These are phyloP conservation scores for Fusarium liriodendri DNA, from an alignment of 2,329 filamentous ascomycete genomes.

Conservation along the genomic window DNA sequence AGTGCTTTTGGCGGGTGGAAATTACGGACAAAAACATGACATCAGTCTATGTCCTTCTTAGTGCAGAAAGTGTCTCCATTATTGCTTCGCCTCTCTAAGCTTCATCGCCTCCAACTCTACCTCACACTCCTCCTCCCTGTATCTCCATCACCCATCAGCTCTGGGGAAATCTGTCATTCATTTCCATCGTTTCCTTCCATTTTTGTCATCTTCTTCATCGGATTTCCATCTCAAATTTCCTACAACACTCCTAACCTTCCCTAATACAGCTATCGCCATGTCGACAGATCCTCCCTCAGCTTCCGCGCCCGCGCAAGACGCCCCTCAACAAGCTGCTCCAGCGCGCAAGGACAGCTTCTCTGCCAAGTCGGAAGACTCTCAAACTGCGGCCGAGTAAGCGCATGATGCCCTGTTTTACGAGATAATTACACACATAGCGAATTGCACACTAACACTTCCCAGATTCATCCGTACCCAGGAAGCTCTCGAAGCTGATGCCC, in stretches of 20 bases:
- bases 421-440: neutral
- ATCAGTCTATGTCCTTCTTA: fast-evolving
- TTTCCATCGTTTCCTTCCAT: neutral
- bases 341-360: conserved; percentile 69
- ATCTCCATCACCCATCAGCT: conserved; percentile 21
- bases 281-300: conserved; percentile 53
- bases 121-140: conserved; percentile 3
- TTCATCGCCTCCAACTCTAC: conserved; percentile 9
- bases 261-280: conserved; percentile 41
- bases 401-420: fast-evolving
- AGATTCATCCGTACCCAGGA: conserved; percentile 92
- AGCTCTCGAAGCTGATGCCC: conserved; percentile 91
- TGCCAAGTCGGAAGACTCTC: conserved; percentile 70
- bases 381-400: conserved; percentile 78
- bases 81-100: conserved; percentile 22
- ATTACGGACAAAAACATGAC: conserved; percentile 6
- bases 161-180: neutral
- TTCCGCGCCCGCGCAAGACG: conserved; percentile 36
- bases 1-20: conserved; percentile 40
- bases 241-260: neutral
- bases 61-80: neutral
- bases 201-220: neutral
- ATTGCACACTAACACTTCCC: conserved; percentile 1
- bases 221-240: neutral
- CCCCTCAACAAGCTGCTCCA: conserved; percentile 35